Base-by-base conservation (phyloP, 306 rosid species). In the Dalbergia cochinchinensis region DNA sequence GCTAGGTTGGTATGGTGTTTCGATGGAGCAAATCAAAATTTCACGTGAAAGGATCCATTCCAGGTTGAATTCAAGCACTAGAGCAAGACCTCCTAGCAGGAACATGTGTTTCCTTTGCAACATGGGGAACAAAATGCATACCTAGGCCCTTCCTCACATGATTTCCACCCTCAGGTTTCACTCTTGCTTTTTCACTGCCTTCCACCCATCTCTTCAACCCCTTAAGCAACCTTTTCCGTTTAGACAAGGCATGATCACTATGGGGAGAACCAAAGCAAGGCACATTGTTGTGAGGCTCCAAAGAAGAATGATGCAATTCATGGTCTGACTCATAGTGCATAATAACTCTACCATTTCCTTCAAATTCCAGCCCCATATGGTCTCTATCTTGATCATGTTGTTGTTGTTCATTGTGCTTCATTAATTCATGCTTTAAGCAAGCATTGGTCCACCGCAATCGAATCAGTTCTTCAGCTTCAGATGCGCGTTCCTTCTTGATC, bases 201-300 rank as follows among this genome's bases (percentile, higher is more conserved):
- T 90, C 89, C 71, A 83, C 88, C 94, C 94, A 89, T 69, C 81
- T 82, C 55, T 80, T 87, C 11, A 92, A 61, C 86, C 79, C 85
- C 13, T 45, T 78, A 54, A 90, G 78, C 57, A 92, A 82, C 80
- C 69, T 94, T 50, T 53, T 74, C 81, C 87, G 85, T 77, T 76
- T 86, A 4, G 70, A 78, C 69, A 14, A 48, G 55, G 72, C 67
- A 48, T 64, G 69, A 31, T 86, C 84, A 41, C 76, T 7, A 11
- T 51, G 80, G 41, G 59, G 51, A 59, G 20, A 60, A 72, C 77
- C 91, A 63, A 79, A 79, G 85, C 87, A 80, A 72, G 78, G 26
- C 34, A 79, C 77, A 16, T 6, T 54, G 10, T 54, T 53, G 59
- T 67, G 84, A 3, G 80, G 69, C 71, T 80, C 88, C 71, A 60